Evolutionary conservation across 176 grass and related monocot genomes (phyloP), one percentile per base, ranked within the genome.

Genomic region (Rhynchospora breviuscula): DNA sequence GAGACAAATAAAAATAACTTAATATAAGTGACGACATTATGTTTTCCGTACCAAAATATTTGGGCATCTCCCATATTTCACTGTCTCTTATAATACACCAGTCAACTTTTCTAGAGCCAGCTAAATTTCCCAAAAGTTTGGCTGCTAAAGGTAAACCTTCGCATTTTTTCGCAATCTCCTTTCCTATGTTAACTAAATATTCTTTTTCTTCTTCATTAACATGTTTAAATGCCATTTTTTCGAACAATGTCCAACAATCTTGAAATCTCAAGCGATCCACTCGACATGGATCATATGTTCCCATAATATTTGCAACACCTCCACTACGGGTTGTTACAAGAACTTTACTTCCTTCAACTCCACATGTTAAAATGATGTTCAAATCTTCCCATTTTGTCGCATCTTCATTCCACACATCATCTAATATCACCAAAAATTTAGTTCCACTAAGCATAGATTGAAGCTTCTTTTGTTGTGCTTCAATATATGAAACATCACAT

Each of bases 401-500:
- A 1, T 52, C 51, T 12, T 70, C 62, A 40, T 22, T 82, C 82
- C 87, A 85, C 9, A 88, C 82, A 62, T 85, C 87, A 57, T 88
- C 87, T 6, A 85, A 18, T 14, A 85, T 73, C 10, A 88, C 29
- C 0, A 88, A 59, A 80, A 88, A 85, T 29, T 57, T 71, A 4
- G 46, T 63, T 19, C 33, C 33, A 7, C 8, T 49, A 11, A 84
- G 25, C 9, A 59, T 53, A 49, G 25, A 9, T 11, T 52, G 47
- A 11, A 88, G 79, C 18, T 60, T 64, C 43, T 18, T 43, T 58
- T 88, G 29, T 25, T 84, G 61, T 2, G 31, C 2, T 19, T 72
- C 26, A 0, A 80, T 59, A 1, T 61, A 63, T 5, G 4, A 31
- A 63, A 9, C 19, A 52, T 51, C 53, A 44, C n/a, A 53, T 21